These are phyloP conservation scores for Solanum habrochaites DNA, from an alignment of 257 asterid species.

Conservation along the genomic window DNA sequence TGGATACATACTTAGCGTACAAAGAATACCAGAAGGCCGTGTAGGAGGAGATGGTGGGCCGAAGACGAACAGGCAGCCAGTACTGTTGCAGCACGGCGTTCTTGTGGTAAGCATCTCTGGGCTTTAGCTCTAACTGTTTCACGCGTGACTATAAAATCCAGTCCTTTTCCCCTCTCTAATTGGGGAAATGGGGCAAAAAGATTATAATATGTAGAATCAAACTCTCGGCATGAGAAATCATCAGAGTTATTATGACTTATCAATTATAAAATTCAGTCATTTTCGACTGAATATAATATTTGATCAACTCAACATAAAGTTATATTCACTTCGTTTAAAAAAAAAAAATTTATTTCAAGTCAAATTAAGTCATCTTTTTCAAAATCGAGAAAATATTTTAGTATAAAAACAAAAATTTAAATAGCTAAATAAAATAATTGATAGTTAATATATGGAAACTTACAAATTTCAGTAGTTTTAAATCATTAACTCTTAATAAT, in stretches of 20 bases:
- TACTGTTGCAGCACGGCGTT: conserved; percentile 40
- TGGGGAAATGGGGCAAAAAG: not conserved
- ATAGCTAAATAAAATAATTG: not conserved
- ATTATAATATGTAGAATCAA: not conserved
- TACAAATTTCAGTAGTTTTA: not conserved
- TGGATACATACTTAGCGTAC: conserved; percentile 35
- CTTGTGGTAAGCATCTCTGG: conserved; percentile 40
- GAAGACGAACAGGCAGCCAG: conserved; percentile 12
- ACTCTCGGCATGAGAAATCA: too few species aligned
- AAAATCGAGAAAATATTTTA: too few species aligned
- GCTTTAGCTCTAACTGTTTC: not conserved
- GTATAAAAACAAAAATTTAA: too few species aligned
- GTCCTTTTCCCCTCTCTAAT: not conserved
- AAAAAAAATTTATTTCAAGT: too few species aligned
- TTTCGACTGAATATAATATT: not conserved
- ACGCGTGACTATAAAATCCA: not conserved
- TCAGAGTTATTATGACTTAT: not conserved
- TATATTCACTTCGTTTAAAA: too few species aligned
- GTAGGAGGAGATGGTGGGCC: conserved; percentile 1
- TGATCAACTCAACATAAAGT: not conserved
- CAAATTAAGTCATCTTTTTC: too few species aligned
- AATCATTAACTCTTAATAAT: not conserved
- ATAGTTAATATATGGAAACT: not conserved
- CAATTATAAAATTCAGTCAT: not conserved
- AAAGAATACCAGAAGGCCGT: conserved; percentile 31